Evolutionary conservation across 2,329 filamentous ascomycete genomes (phyloP), one percentile per base, ranked within the genome.

Genomic region (Aureobasidium vineae): DNA sequence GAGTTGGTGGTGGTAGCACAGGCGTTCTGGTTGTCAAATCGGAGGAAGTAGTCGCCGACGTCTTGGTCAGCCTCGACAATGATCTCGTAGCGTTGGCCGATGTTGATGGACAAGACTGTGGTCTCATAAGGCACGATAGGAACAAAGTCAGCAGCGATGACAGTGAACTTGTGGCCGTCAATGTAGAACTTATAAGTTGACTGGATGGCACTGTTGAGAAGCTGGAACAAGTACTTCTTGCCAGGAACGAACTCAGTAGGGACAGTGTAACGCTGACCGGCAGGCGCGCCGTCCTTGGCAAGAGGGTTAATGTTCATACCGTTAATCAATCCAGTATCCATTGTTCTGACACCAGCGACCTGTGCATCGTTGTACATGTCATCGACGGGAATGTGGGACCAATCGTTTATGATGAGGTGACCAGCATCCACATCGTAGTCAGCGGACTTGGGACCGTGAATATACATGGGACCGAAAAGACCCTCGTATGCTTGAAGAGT

Each of bases 261-360:
- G 53, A 75, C 68, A 60, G 71, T 69, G 64, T 72, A 77, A 19
- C 73, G 73, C 53, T 71, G 38, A 23, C 74, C 76, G 23, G 71
- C 71, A n/a, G 70, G 21, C 3, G 13, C 49, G 11, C 70, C 71
- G 8, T 61, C 66, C 52, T 63, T 69, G 41, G 68, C 69, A 26
- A 59, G 61, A 64, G 72, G 71, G 69, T 74, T 79, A 0, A 75
- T 74, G 68, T 81, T 81, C 67, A 75, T 77, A 26, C 79, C 79
- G 69, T 81, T 81, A 72, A 81, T 80, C 5, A 81, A 71, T 63
- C 76, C 78, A 57, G 76, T 81, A 69, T 79, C 77, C 13, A 80
- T 72, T 4, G 72, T 76, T 11, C 72, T 76, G 3, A 78, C 76
- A 19, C 74, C 74, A 45, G 66, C 67, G 10, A 61, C 41, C 2